phyloP scores from a whole-genome alignment of 129 eudicot genomes.

The Arctium minus region DNA sequence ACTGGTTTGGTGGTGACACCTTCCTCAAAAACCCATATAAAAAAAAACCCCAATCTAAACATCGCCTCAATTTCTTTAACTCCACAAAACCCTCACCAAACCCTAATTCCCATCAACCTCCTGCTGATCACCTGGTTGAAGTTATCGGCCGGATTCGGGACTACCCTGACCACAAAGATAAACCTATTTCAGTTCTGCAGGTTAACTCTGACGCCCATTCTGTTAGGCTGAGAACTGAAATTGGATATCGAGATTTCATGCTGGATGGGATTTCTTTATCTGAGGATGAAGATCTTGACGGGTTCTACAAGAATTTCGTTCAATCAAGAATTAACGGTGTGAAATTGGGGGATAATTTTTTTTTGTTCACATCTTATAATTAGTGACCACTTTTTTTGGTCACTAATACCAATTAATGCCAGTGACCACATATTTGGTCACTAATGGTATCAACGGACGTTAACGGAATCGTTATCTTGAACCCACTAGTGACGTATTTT shows the following conservation, averaged over 20 bases:
- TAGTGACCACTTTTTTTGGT: too few relatives aligned
- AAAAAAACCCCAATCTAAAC: conserved; percentile 58
- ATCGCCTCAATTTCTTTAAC: conserved; percentile 52
- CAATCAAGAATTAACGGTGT: too few relatives aligned
- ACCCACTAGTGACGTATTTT: too few relatives aligned
- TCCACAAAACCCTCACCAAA: conserved; percentile 47
- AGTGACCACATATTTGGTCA: too few relatives aligned
- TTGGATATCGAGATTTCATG: conserved; percentile 82
- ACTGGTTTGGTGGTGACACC: not conserved
- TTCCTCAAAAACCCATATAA: conserved; percentile 6
- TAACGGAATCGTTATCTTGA: too few relatives aligned
- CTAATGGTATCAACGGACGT: too few relatives aligned
- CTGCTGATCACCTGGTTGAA: conserved; percentile 80
- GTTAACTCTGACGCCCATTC: conserved; percentile 47
- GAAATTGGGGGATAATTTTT: conserved; percentile 22
- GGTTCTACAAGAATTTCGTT: too few relatives aligned
- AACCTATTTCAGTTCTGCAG: conserved; percentile 42
- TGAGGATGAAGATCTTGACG: too few relatives aligned
- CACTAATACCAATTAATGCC: too few relatives aligned
- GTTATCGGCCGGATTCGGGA: conserved; percentile 83
- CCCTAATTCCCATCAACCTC: conserved; percentile 36
- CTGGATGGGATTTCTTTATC: conserved; percentile 27
- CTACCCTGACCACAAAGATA: conserved; percentile 56
- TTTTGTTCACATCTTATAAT: too few relatives aligned
- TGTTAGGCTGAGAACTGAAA: conserved; percentile 62